phyloP scores from a whole-genome alignment of 345 rosid genomes.

The Cardiospermum halicacabum region DNA sequence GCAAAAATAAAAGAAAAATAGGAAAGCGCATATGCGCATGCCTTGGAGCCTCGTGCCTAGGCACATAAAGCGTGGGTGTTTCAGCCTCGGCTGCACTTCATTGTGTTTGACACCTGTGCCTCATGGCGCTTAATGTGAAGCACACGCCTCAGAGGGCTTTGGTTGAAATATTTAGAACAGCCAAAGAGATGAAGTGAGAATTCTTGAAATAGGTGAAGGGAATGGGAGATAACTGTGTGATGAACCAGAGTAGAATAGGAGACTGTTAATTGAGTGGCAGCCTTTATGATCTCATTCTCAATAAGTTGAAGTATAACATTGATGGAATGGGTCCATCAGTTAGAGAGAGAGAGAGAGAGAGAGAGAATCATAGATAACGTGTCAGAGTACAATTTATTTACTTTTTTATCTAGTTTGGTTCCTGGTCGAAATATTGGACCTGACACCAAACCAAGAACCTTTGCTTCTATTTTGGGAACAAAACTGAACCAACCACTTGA shows the following conservation, averaged over 20 bases:
- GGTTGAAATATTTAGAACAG: not conserved
- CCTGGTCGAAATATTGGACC: not conserved
- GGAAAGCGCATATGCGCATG: too few relatives aligned
- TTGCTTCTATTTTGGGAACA: not conserved
- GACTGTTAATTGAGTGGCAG: not conserved
- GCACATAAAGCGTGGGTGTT: too few relatives aligned
- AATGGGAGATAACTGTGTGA: not conserved
- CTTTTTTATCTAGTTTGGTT: not conserved
- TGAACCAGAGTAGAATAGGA: not conserved
- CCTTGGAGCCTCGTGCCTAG: too few relatives aligned
- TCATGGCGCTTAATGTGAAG: too few relatives aligned
- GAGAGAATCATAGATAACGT: not conserved
- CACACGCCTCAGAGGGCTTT: too few relatives aligned
- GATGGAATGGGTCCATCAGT: not conserved
- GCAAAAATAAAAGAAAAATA: too few relatives aligned
- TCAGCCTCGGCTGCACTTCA: too few relatives aligned
- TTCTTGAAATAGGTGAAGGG: not conserved
- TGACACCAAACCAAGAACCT: not conserved
- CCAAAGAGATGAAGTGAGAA: not conserved
- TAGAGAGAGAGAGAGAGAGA: not conserved
- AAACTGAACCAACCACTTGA: not conserved
- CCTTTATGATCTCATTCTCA: not conserved
- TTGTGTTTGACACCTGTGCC: too few relatives aligned
- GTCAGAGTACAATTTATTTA: not conserved
- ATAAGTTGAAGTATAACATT: not conserved